Evolutionary conservation across 177 flowering plant genomes (phyloP).

Genomic region (Vitis hybrid): DNA sequence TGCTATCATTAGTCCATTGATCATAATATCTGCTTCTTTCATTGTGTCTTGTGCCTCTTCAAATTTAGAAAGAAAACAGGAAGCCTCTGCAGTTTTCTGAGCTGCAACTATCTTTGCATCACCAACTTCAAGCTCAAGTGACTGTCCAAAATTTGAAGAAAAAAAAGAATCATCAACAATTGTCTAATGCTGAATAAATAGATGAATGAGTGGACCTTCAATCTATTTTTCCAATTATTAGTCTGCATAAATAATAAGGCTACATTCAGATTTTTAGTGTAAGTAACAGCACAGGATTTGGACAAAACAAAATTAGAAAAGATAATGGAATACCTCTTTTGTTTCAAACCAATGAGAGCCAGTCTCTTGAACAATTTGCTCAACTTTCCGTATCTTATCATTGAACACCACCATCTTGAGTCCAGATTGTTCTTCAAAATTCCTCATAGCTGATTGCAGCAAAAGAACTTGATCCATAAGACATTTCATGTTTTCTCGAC

Average conservation of each 20-base stretch:
- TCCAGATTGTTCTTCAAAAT: conserved; percentile 41
- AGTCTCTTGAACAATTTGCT: conserved; percentile 40
- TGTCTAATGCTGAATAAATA: no score
- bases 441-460: conserved; percentile 40
- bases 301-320: conserved; percentile 1
- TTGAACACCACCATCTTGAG: conserved; percentile 37
- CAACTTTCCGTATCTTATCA: conserved; percentile 42
- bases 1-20: conserved; percentile 69
- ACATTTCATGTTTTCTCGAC: conserved; percentile 34
- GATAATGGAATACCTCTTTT: conserved; percentile 49
- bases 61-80: conserved; percentile 63
- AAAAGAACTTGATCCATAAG: conserved; percentile 38
- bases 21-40: conserved; percentile 76
- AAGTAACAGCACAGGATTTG: no score
- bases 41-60: conserved; percentile 80
- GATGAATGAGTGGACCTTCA: no score
- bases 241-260: no score
- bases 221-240: no score
- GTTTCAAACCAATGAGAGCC: conserved; percentile 36
- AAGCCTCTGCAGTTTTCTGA: conserved; percentile 70
- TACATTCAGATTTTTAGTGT: no score
- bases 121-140: conserved; percentile 55
- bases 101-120: conserved; percentile 55
- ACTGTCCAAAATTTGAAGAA: conserved; percentile 35
- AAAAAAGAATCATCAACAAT: no score